phyloP scores from a whole-genome alignment of 805 yeast genomes.

The Wickerhamomyces hampshirensis region DNA sequence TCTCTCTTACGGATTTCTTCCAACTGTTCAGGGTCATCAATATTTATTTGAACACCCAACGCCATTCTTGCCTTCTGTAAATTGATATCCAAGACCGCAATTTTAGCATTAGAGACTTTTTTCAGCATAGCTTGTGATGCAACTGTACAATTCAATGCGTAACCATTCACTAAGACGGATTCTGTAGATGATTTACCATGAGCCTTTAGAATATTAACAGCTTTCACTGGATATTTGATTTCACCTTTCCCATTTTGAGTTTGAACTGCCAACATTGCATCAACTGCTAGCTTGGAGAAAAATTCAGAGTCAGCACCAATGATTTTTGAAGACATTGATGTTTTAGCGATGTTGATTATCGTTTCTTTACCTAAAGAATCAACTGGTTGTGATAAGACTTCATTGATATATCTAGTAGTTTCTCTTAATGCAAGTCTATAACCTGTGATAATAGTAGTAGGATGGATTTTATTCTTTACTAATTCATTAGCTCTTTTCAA shows the following conservation, averaged over 20 bases:
- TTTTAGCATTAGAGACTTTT: constrained; percentile 58
- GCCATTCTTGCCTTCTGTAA: constrained; percentile 97
- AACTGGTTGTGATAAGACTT: constrained; percentile 77
- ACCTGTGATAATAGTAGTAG: constrained; percentile 96
- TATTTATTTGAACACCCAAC: constrained; percentile 94
- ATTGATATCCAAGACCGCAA: constrained; percentile 91
- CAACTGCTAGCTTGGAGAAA: constrained; percentile 87
- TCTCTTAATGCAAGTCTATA: constrained; percentile 91
- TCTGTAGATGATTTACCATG: constrained; percentile 93
- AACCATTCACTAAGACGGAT: constrained; percentile 84
- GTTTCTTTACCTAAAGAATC: constrained; percentile 74
- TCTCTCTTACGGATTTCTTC: constrained; percentile 89
- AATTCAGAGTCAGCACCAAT: constrained; percentile 93
- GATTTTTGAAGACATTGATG: constrained; percentile 95
- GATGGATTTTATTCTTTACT: constrained; percentile 91
- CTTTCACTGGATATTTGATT: constrained; percentile 90
- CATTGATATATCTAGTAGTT: constrained; percentile 77
- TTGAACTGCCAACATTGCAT: constrained; percentile 91
- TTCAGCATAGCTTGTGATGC: constrained; percentile 97
- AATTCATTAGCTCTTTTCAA: constrained; percentile 90
- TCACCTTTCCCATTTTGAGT: constrained; percentile 88
- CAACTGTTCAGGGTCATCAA: constrained; percentile 95
- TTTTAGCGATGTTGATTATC: constrained; percentile 85
- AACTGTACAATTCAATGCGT: constrained; percentile 93
- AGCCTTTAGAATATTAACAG: constrained; percentile 92